Base-by-base conservation (phyloP, 116 monocot species). In the Zostera marina region DNA sequence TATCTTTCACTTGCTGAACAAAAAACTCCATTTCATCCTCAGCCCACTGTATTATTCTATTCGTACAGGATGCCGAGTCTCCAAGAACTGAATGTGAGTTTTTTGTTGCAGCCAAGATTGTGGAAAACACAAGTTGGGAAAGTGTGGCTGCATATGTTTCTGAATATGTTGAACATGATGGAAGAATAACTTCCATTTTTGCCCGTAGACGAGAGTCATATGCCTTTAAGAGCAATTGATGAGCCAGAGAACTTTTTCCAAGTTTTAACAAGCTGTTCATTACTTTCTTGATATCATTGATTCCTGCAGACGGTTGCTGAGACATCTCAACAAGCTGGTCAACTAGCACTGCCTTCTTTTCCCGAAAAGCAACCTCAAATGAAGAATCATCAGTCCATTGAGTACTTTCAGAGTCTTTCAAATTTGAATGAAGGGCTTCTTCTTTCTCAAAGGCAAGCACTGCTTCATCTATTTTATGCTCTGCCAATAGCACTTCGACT, bases 101-200 rank as follows among this genome's bases (percentile, higher is more conserved):
- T 63, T 78, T 90, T 39, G 69, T 63, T 49, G 49, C 84, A 32
- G 70, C 38, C 40, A 71, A 83, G 38, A 96, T 90, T 39, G 82
- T 76, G 53, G 96, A 89, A 68, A 96, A 96, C 45, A 90, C 82
- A 63, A 86, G 63, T 61, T 96, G 82, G 5, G 96, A 96, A 16
- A 96, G 76, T 11, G 70, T 83, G 56, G 90, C 96, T 49, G 85
- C 14, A 59, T 82, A 88, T 22, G 96, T 96, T 68, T 89, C 86
- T 41, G 73, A 52, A 63, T 85, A 96, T 13, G 78, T 60, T 52
- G 85, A 83, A 68, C 90, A 96, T 8, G 74, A 80, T 16, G 82
- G 82, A 59, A 96, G 77, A 76, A 96, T 85, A 69, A 64, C 68
- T 47, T 96, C 86, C 47, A 96, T 70, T 26, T 68, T 78, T 76